phyloP scores from a whole-genome alignment of 169 alveolate species.

The Plasmodium coatneyi region DNA sequence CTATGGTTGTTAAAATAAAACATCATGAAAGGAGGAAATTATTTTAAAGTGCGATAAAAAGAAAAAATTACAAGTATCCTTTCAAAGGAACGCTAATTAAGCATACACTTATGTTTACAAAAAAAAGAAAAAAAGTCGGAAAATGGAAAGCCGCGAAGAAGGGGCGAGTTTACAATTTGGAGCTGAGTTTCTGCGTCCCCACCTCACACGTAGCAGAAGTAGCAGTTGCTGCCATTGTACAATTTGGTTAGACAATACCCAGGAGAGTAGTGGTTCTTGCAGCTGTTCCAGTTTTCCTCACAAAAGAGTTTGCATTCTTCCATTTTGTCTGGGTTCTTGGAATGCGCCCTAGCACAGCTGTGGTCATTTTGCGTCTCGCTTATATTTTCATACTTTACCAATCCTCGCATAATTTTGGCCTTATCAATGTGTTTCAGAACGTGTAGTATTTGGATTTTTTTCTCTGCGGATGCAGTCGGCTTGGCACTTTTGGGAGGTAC shows the following conservation, averaged over 20 bases:
- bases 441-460: constrained; percentile 19
- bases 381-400: constrained; percentile 31
- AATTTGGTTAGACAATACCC: constrained; percentile 25
- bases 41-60: neutral
- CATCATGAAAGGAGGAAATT: neutral
- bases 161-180: neutral
- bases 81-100: neutral
- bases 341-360: constrained; percentile 14
- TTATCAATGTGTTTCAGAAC: constrained; percentile 32
- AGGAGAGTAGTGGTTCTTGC: constrained; percentile 11
- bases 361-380: neutral
- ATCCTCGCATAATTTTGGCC: neutral
- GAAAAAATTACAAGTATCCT: neutral
- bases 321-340: neutral
- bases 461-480: neutral
- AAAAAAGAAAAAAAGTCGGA: neutral
- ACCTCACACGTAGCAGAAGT: constrained; percentile 38
- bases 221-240: neutral
- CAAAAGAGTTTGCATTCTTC: constrained; percentile 32
- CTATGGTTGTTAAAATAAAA: neutral
- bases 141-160: neutral
- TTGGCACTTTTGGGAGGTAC: neutral
- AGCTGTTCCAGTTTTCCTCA: constrained; percentile 23
- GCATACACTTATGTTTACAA: neutral
- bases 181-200: neutral